Conservation (phyloP, 73 alveolate genomes). For the Paramecium caudatum region DNA sequence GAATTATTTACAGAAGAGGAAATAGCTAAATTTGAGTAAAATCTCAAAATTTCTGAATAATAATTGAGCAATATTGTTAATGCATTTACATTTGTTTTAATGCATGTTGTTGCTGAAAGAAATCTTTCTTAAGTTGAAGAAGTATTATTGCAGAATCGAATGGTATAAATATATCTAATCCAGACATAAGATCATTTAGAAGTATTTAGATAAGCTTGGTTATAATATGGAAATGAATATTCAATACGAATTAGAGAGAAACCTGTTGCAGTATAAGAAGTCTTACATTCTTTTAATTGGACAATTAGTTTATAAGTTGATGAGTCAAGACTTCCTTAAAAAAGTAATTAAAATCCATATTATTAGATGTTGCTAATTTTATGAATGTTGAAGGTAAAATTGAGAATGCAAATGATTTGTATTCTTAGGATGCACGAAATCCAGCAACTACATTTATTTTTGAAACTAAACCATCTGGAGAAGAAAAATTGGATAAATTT, state of each 20-base stretch:
- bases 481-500: constrained; percentile 34
- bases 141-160: constrained; percentile 50
- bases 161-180: constrained; percentile 10
- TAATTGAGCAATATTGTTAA: constrained; percentile 69
- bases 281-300: constrained; percentile 72
- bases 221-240: constrained; percentile 74
- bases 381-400: constrained; percentile 68
- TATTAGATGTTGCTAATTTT: constrained; percentile 70
- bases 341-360: constrained; percentile 39
- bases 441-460: constrained; percentile 63
- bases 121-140: constrained; percentile 70
- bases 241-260: constrained; percentile 73
- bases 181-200: constrained; percentile 39
- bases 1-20: constrained; percentile 74
- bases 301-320: constrained; percentile 68
- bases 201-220: constrained; percentile 64
- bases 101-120: constrained; percentile 79
- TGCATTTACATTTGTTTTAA: constrained; percentile 70
- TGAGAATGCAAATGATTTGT: constrained; percentile 70
- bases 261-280: constrained; percentile 71
- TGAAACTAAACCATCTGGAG: constrained; percentile 60
- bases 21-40: constrained; percentile 41
- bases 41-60: constrained; percentile 59
- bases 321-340: constrained; percentile 69
- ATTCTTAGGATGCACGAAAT: constrained; percentile 74